Conservation (phyloP, 495 filamentous ascomycete genomes). For the Daldinia vernicosa region DNA sequence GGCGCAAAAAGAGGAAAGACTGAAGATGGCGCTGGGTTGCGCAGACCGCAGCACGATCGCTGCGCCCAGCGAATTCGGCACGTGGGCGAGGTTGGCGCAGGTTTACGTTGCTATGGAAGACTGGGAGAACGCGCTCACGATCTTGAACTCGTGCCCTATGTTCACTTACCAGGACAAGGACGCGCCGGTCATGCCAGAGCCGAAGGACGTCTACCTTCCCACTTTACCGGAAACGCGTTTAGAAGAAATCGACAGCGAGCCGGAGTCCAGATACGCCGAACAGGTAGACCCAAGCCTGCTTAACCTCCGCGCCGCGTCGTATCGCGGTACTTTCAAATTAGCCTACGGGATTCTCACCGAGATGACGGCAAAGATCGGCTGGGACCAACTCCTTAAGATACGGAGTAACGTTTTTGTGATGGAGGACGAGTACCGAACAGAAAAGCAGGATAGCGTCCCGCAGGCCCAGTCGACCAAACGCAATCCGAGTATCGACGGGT, state of each 20-base stretch:
- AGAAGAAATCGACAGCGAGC: slow-evolving; percentile 92
- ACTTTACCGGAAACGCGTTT: slow-evolving; percentile 88
- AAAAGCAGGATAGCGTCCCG: slow-evolving; percentile 74
- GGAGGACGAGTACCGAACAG: slow-evolving; percentile 96
- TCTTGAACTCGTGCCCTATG: slow-evolving; percentile 99
- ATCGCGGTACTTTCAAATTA: slow-evolving; percentile 93
- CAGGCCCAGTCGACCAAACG: slow-evolving; percentile 63
- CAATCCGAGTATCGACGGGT: slow-evolving; percentile 78
- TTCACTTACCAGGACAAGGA: slow-evolving; percentile 99
- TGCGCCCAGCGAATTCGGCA: slow-evolving; percentile 95
- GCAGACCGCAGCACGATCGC: slow-evolving; percentile 93
- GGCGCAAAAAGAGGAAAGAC: slow-evolving; percentile 64
- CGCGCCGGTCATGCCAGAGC: slow-evolving; percentile 90
- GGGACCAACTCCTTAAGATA: slow-evolving; percentile 93
- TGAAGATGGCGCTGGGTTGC: slow-evolving; percentile 86
- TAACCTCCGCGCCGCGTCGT: slow-evolving; percentile 84
- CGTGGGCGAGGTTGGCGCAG: slow-evolving; percentile 93
- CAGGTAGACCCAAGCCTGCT: slow-evolving; percentile 86
- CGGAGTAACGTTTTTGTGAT: slow-evolving; percentile 98
- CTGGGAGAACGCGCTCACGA: slow-evolving; percentile 92
- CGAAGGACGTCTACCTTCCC: slow-evolving; percentile 83
- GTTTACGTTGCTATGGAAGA: slow-evolving; percentile 91
- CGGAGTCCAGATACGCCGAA: slow-evolving; percentile 80
- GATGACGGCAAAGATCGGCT: slow-evolving; percentile 93
- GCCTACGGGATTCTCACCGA: slow-evolving; percentile 94